phyloP scores from a whole-genome alignment of 345 rosid genomes.

The Camelina hispida region DNA sequence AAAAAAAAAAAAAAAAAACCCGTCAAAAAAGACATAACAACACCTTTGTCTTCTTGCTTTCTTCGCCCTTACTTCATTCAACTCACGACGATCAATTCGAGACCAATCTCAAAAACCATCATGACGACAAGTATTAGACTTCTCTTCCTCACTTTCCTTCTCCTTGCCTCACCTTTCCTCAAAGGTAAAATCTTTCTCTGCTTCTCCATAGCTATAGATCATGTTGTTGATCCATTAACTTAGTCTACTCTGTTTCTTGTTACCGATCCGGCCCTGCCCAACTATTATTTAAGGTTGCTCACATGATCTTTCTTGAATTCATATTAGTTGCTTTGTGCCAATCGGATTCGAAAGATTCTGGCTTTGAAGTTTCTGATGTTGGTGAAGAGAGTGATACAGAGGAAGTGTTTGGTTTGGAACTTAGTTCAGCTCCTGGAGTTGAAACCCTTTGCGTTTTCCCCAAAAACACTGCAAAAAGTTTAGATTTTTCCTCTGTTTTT shows the following conservation, averaged over 20 bases:
- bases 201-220: conserved; percentile 43
- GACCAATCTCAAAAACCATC: conserved; percentile 9
- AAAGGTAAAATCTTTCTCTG: conserved; percentile 58
- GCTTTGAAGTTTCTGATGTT: conserved; percentile 49
- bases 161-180: conserved; percentile 71
- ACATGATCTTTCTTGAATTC: conserved; percentile 2
- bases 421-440: conserved; percentile 70
- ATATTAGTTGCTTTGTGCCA: conserved; percentile 68
- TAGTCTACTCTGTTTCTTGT: neutral
- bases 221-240: conserved; percentile 5
- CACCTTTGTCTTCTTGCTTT: conserved; percentile 32
- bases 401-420: conserved; percentile 56
- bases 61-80: conserved; percentile 18
- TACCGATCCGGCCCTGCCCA: no score
- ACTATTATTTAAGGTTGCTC: neutral
- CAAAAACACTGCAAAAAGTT: conserved; percentile 73
- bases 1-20: neutral
- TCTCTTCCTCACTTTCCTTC: conserved; percentile 70
- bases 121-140: conserved; percentile 53
- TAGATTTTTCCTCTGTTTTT: conserved; percentile 17
- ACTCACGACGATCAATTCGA: neutral
- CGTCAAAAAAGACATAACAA: conserved; percentile 19
- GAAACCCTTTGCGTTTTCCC: conserved; percentile 76
- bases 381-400: conserved; percentile 65
- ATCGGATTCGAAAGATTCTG: conserved; percentile 57